phyloP scores from a whole-genome alignment of 176 grass and related monocot species.

The Aegilops speltoides region DNA sequence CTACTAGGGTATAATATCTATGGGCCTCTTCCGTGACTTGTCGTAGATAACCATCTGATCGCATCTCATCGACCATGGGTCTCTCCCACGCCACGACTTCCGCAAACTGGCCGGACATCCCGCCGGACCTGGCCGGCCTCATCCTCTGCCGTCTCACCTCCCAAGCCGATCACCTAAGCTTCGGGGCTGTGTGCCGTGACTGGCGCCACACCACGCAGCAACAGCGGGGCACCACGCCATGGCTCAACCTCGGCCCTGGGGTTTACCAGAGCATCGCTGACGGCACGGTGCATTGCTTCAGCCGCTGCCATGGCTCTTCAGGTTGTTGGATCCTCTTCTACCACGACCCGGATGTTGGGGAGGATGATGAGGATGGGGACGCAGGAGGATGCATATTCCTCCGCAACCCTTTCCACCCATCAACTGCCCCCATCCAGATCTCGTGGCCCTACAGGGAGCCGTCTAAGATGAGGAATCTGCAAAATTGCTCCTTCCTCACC shows the following conservation, averaged over 20 bases:
- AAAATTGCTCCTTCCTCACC: not conserved
- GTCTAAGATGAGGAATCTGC: not conserved
- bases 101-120: not conserved
- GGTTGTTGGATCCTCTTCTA: not conserved
- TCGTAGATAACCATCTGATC: too few relatives aligned
- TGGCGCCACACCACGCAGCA: not conserved
- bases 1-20: too few relatives aligned
- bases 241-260: not conserved
- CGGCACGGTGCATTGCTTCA: not conserved
- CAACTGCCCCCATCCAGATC: not conserved
- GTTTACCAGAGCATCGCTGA: not conserved
- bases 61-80: too few relatives aligned
- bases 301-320: not conserved
- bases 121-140: not conserved
- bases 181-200: not conserved
- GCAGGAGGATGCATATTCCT: not conserved
- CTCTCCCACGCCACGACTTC: too few relatives aligned
- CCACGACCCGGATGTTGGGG: not conserved
- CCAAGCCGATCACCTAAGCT: not conserved
- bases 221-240: not conserved
- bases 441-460: not conserved
- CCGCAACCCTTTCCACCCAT: not conserved
- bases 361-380: too few relatives aligned
- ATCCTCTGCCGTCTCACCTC: not conserved
- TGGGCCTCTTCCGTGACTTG: too few relatives aligned